Evolutionary conservation across 208 protist genomes (phyloP), one percentile per base, ranked within the genome.

Genomic region (Crithidia thermophila): DNA sequence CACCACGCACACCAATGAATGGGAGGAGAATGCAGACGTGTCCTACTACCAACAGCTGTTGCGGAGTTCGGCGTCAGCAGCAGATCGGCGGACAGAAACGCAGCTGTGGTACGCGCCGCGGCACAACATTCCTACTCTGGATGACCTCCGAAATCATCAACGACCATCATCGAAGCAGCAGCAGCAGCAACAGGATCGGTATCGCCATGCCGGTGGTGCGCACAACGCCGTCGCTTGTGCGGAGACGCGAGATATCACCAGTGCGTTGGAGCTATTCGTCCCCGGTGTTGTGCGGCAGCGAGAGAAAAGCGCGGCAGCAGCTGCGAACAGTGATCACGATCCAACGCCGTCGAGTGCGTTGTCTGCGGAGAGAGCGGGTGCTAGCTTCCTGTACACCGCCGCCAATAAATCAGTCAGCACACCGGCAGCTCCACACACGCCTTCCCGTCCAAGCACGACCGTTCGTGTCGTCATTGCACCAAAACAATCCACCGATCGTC

Each of bases 211-310:
- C 9, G 18, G 16, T 46, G 16, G 6, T 2, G 40, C 40, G 40
- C 16, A 18, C 40, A 18, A n/a, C 16, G 13, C 40, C 40, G 18
- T 18, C 8, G 40, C 1, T 9, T 46, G 40, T 8, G 40, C 9
- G 13, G 13, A 46, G 16, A 9, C 6, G 40, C 8, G 5, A 18
- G 13, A 23, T 1, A 45, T 14, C 23, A 39, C 10, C 14, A 40
- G 20, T 4, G 31, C 27, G 11, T 23, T 74, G 16, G 16, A 52
- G 40, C 55, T 74, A 9, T 67, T 61, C 37, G 50, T 65, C 14
- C 67, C 67, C 4, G 55, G 34, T 10, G 59, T 74, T 1, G 52
- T 45, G 16, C 67, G 46, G 7, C 39, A 53, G 11, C 67, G 42
- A 10, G 49, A 60, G 33, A 50, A 20, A 43, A n/a, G 27, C 14